Evolutionary conservation across 1,139 yeast genomes (phyloP).

Genomic region (Blastobotrys elegans): DNA sequence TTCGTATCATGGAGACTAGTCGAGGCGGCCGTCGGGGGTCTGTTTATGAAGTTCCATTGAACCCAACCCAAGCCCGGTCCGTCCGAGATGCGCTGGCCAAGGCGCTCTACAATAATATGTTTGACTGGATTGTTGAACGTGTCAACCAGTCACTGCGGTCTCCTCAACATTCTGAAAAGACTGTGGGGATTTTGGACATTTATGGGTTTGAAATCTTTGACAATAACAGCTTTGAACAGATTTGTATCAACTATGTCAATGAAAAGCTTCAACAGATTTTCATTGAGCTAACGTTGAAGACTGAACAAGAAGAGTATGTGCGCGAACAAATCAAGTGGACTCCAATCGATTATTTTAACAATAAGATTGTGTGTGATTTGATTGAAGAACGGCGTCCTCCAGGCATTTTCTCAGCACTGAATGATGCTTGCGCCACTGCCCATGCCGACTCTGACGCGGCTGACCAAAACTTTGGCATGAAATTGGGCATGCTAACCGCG

Average conservation of each 20-base stretch:
- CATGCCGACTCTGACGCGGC: constrained; percentile 98
- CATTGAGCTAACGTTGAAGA: constrained; percentile 88
- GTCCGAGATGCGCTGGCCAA: constrained; percentile 94
- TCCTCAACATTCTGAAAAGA: constrained; percentile 50
- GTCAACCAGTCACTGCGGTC: constrained; percentile 69
- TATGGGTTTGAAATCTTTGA: constrained; percentile 98
- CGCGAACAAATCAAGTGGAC: constrained; percentile 97
- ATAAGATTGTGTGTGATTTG: constrained; percentile 93
- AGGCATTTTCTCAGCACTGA: constrained; percentile 92
- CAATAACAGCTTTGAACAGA: constrained; percentile 92
- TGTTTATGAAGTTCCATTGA: constrained; percentile 89
- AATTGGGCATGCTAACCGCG: constrained; percentile 75
- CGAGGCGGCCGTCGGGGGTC: constrained; percentile 82
- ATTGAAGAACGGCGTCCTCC: constrained; percentile 95
- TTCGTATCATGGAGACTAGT: constrained; percentile 82
- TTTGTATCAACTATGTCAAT: constrained; percentile 94
- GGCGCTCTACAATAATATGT: constrained; percentile 85
- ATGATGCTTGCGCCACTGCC: constrained; percentile 97
- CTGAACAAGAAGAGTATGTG: constrained; percentile 96
- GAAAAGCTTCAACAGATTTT: constrained; percentile 97
- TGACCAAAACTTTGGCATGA: constrained; percentile 91
- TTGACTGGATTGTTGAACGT: constrained; percentile 97
- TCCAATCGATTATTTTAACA: constrained; percentile 94
- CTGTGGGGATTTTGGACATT: constrained; percentile 94
- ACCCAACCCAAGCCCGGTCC: constrained; percentile 87